A percentile compares a stretch with the other conserved stretches of the same genome.
These are phyloP conservation scores for Spizellomyces punctatus DNA, from an alignment of 192 early-diverging fungal species.

Conservation along the genomic window DNA sequence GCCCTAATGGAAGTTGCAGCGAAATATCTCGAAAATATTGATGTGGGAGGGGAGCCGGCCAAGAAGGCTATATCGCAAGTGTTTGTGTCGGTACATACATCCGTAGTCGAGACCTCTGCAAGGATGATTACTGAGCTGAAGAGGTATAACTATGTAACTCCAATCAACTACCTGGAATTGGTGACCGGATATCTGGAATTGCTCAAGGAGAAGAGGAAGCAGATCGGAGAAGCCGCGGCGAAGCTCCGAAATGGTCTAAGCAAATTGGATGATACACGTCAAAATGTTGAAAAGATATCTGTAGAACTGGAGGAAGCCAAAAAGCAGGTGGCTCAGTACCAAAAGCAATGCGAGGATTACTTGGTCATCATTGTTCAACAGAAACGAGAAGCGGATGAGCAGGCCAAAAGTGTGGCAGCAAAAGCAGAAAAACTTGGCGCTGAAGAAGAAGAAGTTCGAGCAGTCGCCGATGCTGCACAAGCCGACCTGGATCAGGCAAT, in stretches of 20 bases:
- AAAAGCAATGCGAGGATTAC: conserved; percentile 69
- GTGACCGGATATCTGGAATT: conserved; percentile 58
- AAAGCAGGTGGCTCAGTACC: conserved; percentile 62
- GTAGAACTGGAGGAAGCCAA: conserved; percentile 63
- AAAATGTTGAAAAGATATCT: conserved; percentile 61
- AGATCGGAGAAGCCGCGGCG: conserved; percentile 54
- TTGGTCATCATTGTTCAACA: conserved; percentile 69
- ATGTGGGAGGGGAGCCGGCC: conserved; percentile 50
- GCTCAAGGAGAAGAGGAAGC: conserved; percentile 54
- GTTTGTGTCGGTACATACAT: conserved; percentile 59
- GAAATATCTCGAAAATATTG: conserved; percentile 54
- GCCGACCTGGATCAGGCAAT: conserved; percentile 61
- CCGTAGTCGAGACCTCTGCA: conserved; percentile 56
- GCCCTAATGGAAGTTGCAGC: conserved; percentile 56
- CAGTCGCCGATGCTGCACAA: conserved; percentile 60
- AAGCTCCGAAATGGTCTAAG: conserved; percentile 62
- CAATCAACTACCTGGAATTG: conserved; percentile 64
- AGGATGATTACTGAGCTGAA: conserved; percentile 56
- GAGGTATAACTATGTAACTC: conserved; percentile 62
- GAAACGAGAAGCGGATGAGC: conserved; percentile 66
- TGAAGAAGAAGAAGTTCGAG: conserved; percentile 62
- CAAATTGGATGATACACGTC: conserved; percentile 62
- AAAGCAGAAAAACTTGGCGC: conserved; percentile 63
- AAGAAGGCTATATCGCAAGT: conserved; percentile 53
- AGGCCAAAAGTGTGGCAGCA: conserved; percentile 59